phyloP scores from a whole-genome alignment of 2,329 filamentous ascomycete genomes.

The Epichloe festucae region DNA sequence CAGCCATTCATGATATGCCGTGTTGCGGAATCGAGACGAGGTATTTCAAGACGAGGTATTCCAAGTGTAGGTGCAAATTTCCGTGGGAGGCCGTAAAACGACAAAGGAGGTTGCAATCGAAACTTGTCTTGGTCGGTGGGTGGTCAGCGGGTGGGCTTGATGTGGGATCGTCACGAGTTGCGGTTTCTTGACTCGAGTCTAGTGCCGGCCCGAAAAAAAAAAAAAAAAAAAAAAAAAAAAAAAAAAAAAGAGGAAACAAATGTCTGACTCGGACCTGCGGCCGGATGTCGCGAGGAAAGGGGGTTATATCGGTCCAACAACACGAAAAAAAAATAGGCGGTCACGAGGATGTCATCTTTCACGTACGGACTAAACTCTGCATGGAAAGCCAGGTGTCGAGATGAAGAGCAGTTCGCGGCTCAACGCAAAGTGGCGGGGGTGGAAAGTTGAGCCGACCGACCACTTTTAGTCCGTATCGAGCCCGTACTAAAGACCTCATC shows the following conservation, averaged over 20 bases:
- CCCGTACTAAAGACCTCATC: too few relatives aligned
- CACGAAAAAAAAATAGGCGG: not conserved
- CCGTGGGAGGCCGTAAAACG: too few relatives aligned
- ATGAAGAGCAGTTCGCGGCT: not conserved
- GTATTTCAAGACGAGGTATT: not conserved
- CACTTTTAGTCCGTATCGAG: too few relatives aligned
- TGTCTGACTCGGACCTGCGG: not conserved
- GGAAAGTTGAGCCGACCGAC: too few relatives aligned
- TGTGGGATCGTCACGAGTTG: slow-evolving; percentile 3
- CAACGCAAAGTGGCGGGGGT: not conserved
- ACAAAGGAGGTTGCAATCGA: too few relatives aligned
- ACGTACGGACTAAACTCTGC: too few relatives aligned
- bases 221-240: not conserved
- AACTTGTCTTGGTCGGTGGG: too few relatives aligned
- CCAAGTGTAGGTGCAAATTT: too few relatives aligned
- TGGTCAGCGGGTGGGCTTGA: not conserved
- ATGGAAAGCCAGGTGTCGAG: not conserved
- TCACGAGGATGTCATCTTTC: not conserved
- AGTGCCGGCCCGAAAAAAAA: too few relatives aligned
- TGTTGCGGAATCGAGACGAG: not conserved
- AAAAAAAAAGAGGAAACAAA: not conserved
- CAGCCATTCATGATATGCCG: slow-evolving; percentile 6
- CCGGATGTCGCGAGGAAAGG: not conserved
- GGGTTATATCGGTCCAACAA: not conserved
- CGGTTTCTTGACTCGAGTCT: not conserved